Evolutionary conservation across 2,329 filamentous ascomycete species (phyloP).

Genomic region (Claviceps fusiformis): DNA sequence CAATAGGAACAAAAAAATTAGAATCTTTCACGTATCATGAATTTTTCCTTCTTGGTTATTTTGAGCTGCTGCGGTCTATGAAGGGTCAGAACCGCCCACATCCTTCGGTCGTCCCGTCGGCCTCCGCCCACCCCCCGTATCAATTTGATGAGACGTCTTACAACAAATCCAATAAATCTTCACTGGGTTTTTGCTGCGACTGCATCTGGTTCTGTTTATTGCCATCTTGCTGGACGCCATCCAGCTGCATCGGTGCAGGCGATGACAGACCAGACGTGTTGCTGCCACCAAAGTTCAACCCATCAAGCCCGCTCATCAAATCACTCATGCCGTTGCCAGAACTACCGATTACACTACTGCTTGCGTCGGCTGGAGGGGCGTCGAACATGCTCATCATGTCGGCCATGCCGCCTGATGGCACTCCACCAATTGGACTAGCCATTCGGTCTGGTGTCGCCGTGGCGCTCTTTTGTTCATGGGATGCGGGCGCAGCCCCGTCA

Average conservation of each 20-base stretch:
- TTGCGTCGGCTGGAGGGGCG: slow-evolving; percentile 39
- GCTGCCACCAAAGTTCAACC: slow-evolving; percentile 55
- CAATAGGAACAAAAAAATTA: not conserved
- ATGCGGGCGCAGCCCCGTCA: slow-evolving; percentile 85
- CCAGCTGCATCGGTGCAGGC: slow-evolving; percentile 47
- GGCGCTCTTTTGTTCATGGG: slow-evolving; percentile 45
- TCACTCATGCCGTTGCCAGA: slow-evolving; percentile 60
- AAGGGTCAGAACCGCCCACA: not conserved
- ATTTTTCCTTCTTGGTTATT: not conserved
- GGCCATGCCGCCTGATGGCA: slow-evolving; percentile 36
- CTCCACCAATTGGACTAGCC: slow-evolving; percentile 42
- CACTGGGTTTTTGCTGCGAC: slow-evolving; percentile 41
- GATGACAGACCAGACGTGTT: slow-evolving; percentile 42
- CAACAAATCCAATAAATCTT: slow-evolving; percentile 41
- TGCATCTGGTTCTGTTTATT: slow-evolving; percentile 15
- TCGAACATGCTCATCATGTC: slow-evolving; percentile 61
- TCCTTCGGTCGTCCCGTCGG: too few relatives aligned
- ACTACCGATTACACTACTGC: slow-evolving; percentile 18
- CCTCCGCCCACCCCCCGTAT: not conserved
- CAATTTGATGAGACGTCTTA: slow-evolving; percentile 12
- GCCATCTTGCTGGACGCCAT: slow-evolving; percentile 18
- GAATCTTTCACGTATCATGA: not conserved
- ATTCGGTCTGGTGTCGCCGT: slow-evolving; percentile 55
- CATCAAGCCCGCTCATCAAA: slow-evolving; percentile 78
- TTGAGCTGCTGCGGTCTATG: not conserved